These are phyloP conservation scores for Dothideomycetes sp. DNA, from an alignment of 2,329 filamentous ascomycete genomes.

Conservation along the genomic window DNA sequence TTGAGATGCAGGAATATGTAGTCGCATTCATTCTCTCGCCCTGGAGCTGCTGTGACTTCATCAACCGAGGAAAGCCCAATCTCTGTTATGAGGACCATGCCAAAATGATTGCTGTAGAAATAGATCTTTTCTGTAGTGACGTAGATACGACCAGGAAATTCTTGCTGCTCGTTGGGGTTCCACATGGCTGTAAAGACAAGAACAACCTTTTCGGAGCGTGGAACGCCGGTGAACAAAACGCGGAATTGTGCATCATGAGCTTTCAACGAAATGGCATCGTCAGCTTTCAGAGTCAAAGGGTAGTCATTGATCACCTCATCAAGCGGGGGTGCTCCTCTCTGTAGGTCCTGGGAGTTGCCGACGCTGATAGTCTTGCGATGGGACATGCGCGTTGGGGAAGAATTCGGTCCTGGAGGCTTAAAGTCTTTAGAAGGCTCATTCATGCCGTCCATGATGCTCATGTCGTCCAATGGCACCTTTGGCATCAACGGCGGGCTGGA, in stretches of 20 bases:
- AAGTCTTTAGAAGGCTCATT: slow-evolving; percentile 9
- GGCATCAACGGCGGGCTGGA: slow-evolving; percentile 7
- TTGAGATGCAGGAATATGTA: slow-evolving; percentile 79
- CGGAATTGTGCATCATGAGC: slow-evolving; percentile 90
- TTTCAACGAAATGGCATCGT: slow-evolving; percentile 62
- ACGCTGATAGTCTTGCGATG: slow-evolving; percentile 46
- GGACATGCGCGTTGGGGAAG: slow-evolving; percentile 13
- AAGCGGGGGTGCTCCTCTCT: slow-evolving; percentile 13
- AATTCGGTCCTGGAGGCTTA: slow-evolving; percentile 8
- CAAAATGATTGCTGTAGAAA: slow-evolving; percentile 93
- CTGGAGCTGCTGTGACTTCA: slow-evolving; percentile 82
- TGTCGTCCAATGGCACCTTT: slow-evolving; percentile 15
- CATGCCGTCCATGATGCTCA: slow-evolving; percentile 19
- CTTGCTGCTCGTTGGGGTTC: slow-evolving; percentile 63
- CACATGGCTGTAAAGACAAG: slow-evolving; percentile 90
- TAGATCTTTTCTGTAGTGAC: slow-evolving; percentile 81
- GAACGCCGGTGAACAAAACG: slow-evolving; percentile 74
- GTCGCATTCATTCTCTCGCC: slow-evolving; percentile 66
- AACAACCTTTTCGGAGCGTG: slow-evolving; percentile 68
- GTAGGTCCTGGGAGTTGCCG: slow-evolving; percentile 5
- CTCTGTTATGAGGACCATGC: slow-evolving; percentile 73
- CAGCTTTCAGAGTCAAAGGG: slow-evolving; percentile 63
- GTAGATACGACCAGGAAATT: slow-evolving; percentile 77
- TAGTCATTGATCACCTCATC: slow-evolving; percentile 65
- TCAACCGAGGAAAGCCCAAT: slow-evolving; percentile 66